Base-by-base conservation (phyloP, 108 stramenopile species). In the Nitzschia sp. region DNA sequence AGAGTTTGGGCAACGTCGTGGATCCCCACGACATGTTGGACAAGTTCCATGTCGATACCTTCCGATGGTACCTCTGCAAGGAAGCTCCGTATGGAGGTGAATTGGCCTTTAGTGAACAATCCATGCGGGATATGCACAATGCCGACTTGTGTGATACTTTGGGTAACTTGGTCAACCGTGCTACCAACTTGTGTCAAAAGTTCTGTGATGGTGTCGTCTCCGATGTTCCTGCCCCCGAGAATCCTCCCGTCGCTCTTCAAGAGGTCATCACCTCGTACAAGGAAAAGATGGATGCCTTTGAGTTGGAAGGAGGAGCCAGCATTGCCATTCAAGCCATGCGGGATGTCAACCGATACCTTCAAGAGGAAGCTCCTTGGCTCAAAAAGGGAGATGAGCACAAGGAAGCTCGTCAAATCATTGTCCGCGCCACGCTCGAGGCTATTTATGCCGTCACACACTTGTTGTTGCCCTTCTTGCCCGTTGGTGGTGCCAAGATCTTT, bases 121-220 rank as follows among this genome's bases (percentile, higher is more conserved):
- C 80, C 41, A 79, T 98, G 70, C 69, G 87, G 19, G 87, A 86
- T 54, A 93, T 91, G 88, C 96, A 98, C 87, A 98, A 99, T 83
- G 80, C 91, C 40, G 96, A 97, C 64, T 81, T 99, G 54, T 93
- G 88, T 69, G 93, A 99, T 76, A 96, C 91, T 11, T 63, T 98
- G 38, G 98, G 98, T 21, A 99, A 99, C 72, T 73, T 97, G 37
- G 91, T 98, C 19, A 93, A 98, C 72, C 95, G 98, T 65, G 97
- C 94, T 11, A 92, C 93, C 10, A 94, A 80, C 44, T 80, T 99
- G 15, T 92, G 89, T 62, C 34, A 83, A 41, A 93, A 89, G 70
- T 96, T 86, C 68, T 95, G 96, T 74, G 80, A 80, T 24, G 95
- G 95, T 53, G 72, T 86, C 39, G 73, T 98, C 21, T 93, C 95